Evolutionary conservation across 805 yeast species (phyloP).

Genomic region (Nakazawaea pomicola): DNA sequence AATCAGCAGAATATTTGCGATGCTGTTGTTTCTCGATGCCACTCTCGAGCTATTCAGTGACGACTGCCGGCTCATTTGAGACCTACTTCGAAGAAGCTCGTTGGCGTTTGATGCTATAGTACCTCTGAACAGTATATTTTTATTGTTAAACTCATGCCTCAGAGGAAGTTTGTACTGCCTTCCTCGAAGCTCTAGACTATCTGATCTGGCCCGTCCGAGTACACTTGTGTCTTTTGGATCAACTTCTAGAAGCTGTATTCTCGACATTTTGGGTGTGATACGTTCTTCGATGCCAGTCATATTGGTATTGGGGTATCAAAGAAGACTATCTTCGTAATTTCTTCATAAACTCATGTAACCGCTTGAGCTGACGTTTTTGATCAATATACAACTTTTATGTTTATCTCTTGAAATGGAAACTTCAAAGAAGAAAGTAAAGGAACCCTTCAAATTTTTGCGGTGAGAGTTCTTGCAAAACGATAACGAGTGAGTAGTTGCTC

Average conservation of each 20-base stretch:
- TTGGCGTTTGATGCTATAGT: slow-evolving; percentile 9
- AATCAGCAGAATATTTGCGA: slow-evolving; percentile 3
- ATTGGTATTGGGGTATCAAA: too few species aligned
- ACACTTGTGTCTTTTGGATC: neutral
- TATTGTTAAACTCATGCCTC: slow-evolving; percentile 24
- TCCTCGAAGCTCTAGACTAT: slow-evolving; percentile 19
- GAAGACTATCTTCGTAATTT: too few species aligned
- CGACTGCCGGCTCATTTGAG: slow-evolving; percentile 8
- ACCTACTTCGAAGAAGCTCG: slow-evolving; percentile 8
- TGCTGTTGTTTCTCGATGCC: slow-evolving; percentile 8
- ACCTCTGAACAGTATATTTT: slow-evolving; percentile 16
- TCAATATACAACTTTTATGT: too few species aligned
- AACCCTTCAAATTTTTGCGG: too few species aligned
- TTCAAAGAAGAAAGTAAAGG: too few species aligned
- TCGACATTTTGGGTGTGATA: too few species aligned
- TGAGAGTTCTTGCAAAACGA: too few species aligned
- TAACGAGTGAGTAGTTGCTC: too few species aligned
- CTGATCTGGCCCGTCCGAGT: neutral
- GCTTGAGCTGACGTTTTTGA: too few species aligned
- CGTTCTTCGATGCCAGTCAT: too few species aligned
- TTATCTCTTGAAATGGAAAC: too few species aligned
- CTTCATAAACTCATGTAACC: too few species aligned
- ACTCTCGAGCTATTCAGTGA: slow-evolving; percentile 7
- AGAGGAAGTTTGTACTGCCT: slow-evolving; percentile 23
- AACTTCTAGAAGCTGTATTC: neutral